Percentiles rank a stretch among this genome's conserved stretches.
These are phyloP conservation scores for Parathielavia appendiculata DNA, from an alignment of 495 filamentous ascomycete species.

Conservation along the genomic window DNA sequence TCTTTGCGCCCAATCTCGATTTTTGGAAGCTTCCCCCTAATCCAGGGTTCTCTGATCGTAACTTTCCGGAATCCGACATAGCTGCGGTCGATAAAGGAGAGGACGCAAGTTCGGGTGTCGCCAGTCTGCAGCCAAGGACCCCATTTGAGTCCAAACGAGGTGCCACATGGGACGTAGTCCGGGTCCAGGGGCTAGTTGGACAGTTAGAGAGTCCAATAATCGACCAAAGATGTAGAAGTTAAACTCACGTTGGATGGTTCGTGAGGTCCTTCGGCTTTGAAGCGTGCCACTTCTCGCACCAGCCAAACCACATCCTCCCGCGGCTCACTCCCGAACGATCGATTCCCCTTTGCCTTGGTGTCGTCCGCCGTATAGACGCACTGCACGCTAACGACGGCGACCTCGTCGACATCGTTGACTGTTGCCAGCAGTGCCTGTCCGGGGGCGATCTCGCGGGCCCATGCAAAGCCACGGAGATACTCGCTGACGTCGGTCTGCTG, in stretches of 20 bases:
- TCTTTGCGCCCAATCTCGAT: constrained; percentile 31
- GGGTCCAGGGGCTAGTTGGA: constrained; percentile 30
- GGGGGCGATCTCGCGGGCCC: constrained; percentile 38
- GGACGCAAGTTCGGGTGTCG: constrained; percentile 28
- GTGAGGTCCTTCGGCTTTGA: constrained; percentile 42
- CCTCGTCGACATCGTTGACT: constrained; percentile 39
- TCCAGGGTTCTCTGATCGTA: constrained; percentile 27
- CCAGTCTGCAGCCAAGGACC: constrained; percentile 38
- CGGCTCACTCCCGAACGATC: constrained; percentile 1
- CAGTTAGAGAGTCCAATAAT: not conserved
- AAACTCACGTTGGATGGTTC: constrained; percentile 30
- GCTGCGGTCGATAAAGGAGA: constrained; percentile 40
- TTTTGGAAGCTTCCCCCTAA: constrained; percentile 20
- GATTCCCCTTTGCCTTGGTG: constrained; percentile 6
- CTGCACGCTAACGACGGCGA: constrained; percentile 42
- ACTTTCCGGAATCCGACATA: constrained; percentile 45
- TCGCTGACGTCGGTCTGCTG: constrained; percentile 34
- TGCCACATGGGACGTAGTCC: constrained; percentile 37
- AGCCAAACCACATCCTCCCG: constrained; percentile 35
- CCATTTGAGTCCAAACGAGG: constrained; percentile 43
- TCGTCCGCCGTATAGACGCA: constrained; percentile 19
- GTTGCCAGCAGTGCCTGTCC: constrained; percentile 39
- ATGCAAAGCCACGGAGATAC: constrained; percentile 41
- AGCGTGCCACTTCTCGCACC: constrained; percentile 40
- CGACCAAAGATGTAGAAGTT: not conserved